Conservation (phyloP, 1,139 yeast species). For the Kazachstania sp. region DNA sequence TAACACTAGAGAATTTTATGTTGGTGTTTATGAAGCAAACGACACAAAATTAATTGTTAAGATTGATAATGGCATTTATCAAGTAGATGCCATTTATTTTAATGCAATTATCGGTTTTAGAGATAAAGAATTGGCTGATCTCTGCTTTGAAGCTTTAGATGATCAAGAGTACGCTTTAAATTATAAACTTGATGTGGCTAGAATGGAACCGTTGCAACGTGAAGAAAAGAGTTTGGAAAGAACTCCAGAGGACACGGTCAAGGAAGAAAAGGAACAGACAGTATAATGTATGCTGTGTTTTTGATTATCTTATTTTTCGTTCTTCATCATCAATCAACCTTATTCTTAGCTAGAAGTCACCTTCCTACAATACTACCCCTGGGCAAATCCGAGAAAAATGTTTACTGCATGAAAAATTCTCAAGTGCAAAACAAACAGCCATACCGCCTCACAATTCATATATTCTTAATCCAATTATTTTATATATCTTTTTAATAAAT, state of each 20-base stretch:
- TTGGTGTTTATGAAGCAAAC: slow-evolving; percentile 29
- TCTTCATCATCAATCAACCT: too few relatives aligned
- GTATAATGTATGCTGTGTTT: too few relatives aligned
- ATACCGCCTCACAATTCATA: too few relatives aligned
- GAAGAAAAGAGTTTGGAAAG: background rate
- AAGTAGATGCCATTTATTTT: slow-evolving; percentile 18
- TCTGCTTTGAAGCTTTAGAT: slow-evolving; percentile 19
- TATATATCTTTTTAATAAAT: too few relatives aligned
- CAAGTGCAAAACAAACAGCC: too few relatives aligned
- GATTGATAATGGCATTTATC: slow-evolving; percentile 7
- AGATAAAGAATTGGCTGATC: slow-evolving; percentile 23
- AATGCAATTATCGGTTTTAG: slow-evolving; percentile 29
- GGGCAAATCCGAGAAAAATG: too few relatives aligned
- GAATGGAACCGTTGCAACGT: slow-evolving; percentile 19
- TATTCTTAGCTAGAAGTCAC: too few relatives aligned
- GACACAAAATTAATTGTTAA: slow-evolving; percentile 13
- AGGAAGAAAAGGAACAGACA: too few relatives aligned
- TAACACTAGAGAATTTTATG: slow-evolving; percentile 29
- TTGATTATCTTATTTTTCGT: too few relatives aligned
- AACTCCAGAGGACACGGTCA: background rate
- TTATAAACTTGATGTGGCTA: slow-evolving; percentile 19
- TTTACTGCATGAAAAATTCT: too few relatives aligned
- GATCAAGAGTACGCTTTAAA: slow-evolving; percentile 27
- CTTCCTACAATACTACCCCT: too few relatives aligned
- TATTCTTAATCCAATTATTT: too few relatives aligned